Evolutionary conservation across 306 rosid genomes (phyloP).

Genomic region (Rubus idaeus): DNA sequence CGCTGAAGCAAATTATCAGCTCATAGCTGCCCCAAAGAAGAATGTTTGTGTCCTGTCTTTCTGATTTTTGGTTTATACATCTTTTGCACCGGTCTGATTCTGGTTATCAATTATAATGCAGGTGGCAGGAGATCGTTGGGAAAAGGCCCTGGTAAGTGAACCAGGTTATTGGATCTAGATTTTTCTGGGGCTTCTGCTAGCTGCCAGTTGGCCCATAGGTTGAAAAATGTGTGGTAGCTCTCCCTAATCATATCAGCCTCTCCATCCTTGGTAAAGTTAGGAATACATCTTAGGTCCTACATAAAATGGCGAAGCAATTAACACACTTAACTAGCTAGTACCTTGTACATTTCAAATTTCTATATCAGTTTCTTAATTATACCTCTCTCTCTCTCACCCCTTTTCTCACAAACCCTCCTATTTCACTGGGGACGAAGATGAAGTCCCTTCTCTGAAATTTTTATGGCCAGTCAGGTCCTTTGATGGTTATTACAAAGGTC

Average conservation of each 20-base stretch:
- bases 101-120: conserved; percentile 38
- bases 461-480: background rate
- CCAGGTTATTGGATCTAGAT: background rate
- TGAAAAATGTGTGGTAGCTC: background rate
- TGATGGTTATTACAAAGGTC: background rate
- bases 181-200: background rate
- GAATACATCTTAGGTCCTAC: background rate
- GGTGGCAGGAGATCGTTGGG: conserved; percentile 82
- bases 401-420: background rate
- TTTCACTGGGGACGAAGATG: background rate
- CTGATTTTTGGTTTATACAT: conserved; percentile 18
- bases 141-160: conserved; percentile 78
- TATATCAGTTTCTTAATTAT: background rate
- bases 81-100: conserved; percentile 29
- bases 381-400: background rate
- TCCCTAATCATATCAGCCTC: background rate
- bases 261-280: background rate
- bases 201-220: background rate
- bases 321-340: background rate
- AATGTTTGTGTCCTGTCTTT: conserved; percentile 48
- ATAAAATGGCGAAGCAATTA: background rate
- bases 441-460: background rate
- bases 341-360: background rate
- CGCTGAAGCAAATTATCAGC: conserved; percentile 82
- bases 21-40: conserved; percentile 73